Evolutionary conservation across 371 early-diverging fungal genomes (phyloP), one percentile per base, ranked within the genome.

Genomic region (Mortierella sp.): DNA sequence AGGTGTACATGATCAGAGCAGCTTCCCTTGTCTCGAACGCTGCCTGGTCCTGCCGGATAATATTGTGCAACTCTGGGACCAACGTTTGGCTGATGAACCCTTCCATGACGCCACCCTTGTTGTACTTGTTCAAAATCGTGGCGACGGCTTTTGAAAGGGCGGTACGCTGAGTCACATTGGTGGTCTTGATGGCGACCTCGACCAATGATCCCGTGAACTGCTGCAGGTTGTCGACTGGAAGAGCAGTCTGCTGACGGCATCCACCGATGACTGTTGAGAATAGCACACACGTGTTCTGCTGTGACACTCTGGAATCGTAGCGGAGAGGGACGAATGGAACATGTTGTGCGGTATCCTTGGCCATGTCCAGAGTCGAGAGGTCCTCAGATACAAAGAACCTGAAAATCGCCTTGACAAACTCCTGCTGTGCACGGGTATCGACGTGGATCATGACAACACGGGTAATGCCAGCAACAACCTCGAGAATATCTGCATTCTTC

Each of bases 41-140:
- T 0, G 79, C 64, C 66, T 68, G 70, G 26, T 78, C 79, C 40
- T 73, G 73, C 7, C 55, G 72, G 26, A 79, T 85, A 50, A 70
- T 73, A 41, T 37, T 55, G 16, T 80, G 74, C 52, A 86, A 45
- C 43, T 79, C 72, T 14, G 77, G 85, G 11, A 86, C 39, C 48
- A 85, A 53, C 4, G 74, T 73, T 34, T 70, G 64, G 34, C 55
- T 40, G 14, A 85, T 74, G 63, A 79, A 86, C 14, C 53, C 48
- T 13, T 79, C 64, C 19, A 86, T 52, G 19, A 67, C 73, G 74
- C 86, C 85, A 86, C 90, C 90, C 65, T 89, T 86, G 72, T 80
- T 82, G 87, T 86, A 90, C 76, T 93, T 92, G 86, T 93, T 93
- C 61, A 92, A 69, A 11, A 91, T 65, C 1, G 92, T 91, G 0